Base-by-base conservation (phyloP, 805 yeast species). In the Cyberlindnera veronae region DNA sequence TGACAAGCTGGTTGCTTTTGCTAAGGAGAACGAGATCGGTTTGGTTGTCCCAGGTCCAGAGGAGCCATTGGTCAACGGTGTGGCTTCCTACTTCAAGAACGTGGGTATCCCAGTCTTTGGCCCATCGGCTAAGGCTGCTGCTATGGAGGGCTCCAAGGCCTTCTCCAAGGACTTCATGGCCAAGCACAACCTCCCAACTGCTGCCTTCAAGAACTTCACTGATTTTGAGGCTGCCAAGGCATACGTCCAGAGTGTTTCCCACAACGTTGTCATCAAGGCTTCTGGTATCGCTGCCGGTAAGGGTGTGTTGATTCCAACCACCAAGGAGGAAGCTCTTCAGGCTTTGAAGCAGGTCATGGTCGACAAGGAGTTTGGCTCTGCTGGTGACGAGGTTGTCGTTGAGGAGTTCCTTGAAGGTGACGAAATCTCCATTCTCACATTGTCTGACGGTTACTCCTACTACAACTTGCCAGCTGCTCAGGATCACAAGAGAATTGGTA, bases 271-370 rank as follows among this genome's bases (percentile, higher is more conserved):
- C 31, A 81, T 93, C 62, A 93, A 93, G 69, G 99, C 99, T 16
- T 89, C 91, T 41, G 99, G 99, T 42, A 79, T 93, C 52, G 99
- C 99, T 39, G 99, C 95, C 24, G 99, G 99, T 50, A 93, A 93
- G 66, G 99, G 99, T 55, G 99, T 93, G 15, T 69, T 93, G 63
- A 90, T 93, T 55, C 99, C 99, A 41, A 72, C 79, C 40, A 74
- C 77, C 44, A 82, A 79, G 53, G 77, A 84, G 49, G 98, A 93
- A 69, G 98, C 98, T 3, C 67, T 77, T 46, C 79, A 70, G 13
- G 97, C 95, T 17, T 73, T 93, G 56, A 77, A 81, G 50, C 87
- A 82, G 60, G 83, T 93, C 50, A 95, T 93, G 98, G 81, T 87
- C 36, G 85, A 79, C 55, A 83, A 76, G 59, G 85, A 82, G 49